Base-by-base conservation (phyloP, 306 rosid species). In the Ochetophila trinervis region DNA sequence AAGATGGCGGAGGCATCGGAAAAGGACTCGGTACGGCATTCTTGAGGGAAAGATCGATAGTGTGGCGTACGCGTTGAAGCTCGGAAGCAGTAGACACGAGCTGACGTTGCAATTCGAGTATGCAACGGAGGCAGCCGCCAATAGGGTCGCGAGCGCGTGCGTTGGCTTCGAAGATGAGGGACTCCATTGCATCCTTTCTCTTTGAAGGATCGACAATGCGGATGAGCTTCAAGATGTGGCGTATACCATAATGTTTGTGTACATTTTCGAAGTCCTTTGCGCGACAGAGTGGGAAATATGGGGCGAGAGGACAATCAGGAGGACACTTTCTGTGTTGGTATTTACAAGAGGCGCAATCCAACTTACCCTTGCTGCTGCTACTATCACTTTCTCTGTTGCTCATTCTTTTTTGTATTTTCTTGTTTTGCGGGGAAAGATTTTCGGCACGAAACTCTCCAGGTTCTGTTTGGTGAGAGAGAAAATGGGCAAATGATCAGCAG, bases 251-350 rank as follows among this genome's bases (percentile, higher is more conserved):
- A 7, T 52, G 52, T 53, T 27, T 53, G 34, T 40, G 75, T 32
- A 30, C 68, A 15, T 70, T 62, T 17, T 6, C 35, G 27, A 61
- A 70, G 2, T 70, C 42, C 0, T 30, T 27, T 42, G n/a, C 40
- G 13, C 12, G 18, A 47, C 19, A 34, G 10, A 53, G 20, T 4
- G 68, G 75, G 55, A 40, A 70, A 44, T 36, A 62, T 0, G 56
- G 68, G 22, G 68, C 62, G 4, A 70, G 45, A 30, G 10, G 21
- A 19, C 68, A 70, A 16, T 61, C 48, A 3, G 24, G 22, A 4
- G 45, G 13, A 17, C 75, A 70, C 13, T 14, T 61, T 40, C 23
- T 52, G 7, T 68, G 75, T 34, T 61, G 75, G 62, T 35, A 20
- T 23, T 13, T 52, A 40, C 62, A 70, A 9, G 68, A 47, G 45